A percentile compares a stretch with the other conserved stretches of the same genome.
Conservation (phyloP, 2,329 filamentous ascomycete species). For the Elsinoe fawcettii region DNA sequence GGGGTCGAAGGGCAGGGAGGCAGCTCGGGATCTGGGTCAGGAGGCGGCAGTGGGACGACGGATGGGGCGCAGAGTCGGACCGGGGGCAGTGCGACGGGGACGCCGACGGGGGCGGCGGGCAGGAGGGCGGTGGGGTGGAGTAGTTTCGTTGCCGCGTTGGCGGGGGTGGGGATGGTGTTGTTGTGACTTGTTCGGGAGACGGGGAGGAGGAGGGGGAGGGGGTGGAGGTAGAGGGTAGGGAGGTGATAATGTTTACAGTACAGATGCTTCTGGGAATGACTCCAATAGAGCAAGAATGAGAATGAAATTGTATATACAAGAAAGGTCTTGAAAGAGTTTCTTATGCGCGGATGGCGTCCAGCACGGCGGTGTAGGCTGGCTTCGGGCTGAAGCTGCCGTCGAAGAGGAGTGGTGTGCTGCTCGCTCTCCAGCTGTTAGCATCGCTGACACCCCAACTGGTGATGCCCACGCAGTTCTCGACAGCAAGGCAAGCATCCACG, state of each 20-base stretch:
- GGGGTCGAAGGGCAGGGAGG: neutral
- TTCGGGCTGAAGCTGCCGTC: slow-evolving; percentile 37
- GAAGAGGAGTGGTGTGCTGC: slow-evolving; percentile 35
- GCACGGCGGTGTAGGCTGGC: slow-evolving; percentile 31
- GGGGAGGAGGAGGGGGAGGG: neutral
- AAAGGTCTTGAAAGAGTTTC: neutral
- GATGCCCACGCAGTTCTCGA: slow-evolving; percentile 56
- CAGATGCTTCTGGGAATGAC: neutral
- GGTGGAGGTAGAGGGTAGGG: no score
- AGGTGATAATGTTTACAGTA: slow-evolving; percentile 7
- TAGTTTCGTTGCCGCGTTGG: neutral
- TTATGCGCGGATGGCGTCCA: slow-evolving; percentile 17
- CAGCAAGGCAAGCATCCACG: slow-evolving; percentile 48
- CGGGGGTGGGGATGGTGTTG: neutral
- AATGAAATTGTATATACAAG: neutral
- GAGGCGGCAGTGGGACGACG: neutral
- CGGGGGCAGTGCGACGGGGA: neutral
- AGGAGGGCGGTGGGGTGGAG: neutral
- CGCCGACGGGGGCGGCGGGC: neutral
- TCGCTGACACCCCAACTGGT: slow-evolving; percentile 53
- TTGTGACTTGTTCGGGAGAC: neutral
- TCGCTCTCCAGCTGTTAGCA: slow-evolving; percentile 36
- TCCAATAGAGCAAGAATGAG: neutral
- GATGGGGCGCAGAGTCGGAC: neutral
- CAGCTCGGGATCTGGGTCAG: neutral